Evolutionary conservation across 2,329 filamentous ascomycete genomes (phyloP), one percentile per base, ranked within the genome.

Genomic region (Cryphonectria carpinicola): DNA sequence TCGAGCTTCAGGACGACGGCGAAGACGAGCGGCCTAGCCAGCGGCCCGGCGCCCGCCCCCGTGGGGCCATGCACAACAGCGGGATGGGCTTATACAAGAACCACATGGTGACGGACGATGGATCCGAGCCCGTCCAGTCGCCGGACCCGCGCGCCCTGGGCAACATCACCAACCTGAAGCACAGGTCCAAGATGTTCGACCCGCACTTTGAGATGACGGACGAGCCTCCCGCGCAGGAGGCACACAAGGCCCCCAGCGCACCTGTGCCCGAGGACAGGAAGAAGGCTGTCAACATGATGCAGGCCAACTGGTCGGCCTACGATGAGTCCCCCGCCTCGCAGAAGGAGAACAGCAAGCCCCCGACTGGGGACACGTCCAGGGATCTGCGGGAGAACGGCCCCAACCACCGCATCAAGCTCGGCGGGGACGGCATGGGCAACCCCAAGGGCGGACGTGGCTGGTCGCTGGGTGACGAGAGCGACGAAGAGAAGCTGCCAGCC

Each of bases 1-100:
- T 97, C 78, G 90, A 96, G 72, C 88, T 98, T 76, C 85, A 88
- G 68, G 95, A 98, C 78, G 90, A 95, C 69, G 90, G 88, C 65
- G 90, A 95, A 69, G 90, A 88, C 65, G 87, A 87, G 46, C 87
- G 88, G 65, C 82, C 84, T 22, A 85, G 83, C 10, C 84, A 86
- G 68, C 84, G 84, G 66, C 77, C 80, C 64, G 77, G 81, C 66
- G 81, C 80, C 65, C 83, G 84, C 65, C 85, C 84, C 67, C 86
- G 84, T 69, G 88, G 88, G 61, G 81, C 84, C n/a, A 85, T 81
- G 52, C 86, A 90, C 70, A 94, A 93, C 80, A 89, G 88, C 70
- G 91, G 91, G 8, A 83, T 91, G 60, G 86, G 88, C 39, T 84
- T 97, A 61, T 97, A 97, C 83, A 87, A 93, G 77, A 92, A 95